These are phyloP conservation scores for Phanerodontia chrysosporium DNA, from an alignment of 768 basidiomycete genomes.

Conservation along the genomic window DNA sequence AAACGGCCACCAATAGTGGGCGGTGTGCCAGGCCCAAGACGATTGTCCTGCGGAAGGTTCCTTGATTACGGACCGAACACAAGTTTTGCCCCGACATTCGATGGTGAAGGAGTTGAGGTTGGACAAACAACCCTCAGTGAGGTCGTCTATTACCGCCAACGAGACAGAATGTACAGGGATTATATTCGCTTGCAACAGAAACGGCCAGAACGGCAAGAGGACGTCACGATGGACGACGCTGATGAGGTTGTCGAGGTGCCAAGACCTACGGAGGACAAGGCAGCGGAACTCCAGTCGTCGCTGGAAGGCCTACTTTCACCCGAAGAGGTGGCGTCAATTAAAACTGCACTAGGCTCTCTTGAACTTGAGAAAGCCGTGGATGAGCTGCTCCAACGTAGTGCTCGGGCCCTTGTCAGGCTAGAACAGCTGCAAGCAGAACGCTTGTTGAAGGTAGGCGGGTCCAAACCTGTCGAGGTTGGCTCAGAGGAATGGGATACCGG, in stretches of 20 bases:
- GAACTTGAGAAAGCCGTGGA: constrained; percentile 68
- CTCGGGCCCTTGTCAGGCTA: constrained; percentile 56
- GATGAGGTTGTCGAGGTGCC: constrained; percentile 15
- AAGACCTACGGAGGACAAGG: not conserved
- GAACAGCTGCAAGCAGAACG: constrained; percentile 63
- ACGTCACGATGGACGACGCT: not conserved
- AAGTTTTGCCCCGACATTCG: constrained; percentile 76
- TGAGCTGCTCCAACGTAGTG: constrained; percentile 63
- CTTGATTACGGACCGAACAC: constrained; percentile 75
- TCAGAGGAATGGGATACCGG: constrained; percentile 85
- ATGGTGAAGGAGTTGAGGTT: constrained; percentile 71
- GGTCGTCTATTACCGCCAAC: constrained; percentile 48
- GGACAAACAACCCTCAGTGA: constrained; percentile 60
- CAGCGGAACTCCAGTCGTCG: constrained; percentile 34
- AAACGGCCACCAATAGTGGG: constrained; percentile 21
- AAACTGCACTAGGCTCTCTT: constrained; percentile 53
- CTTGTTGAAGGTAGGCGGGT: constrained; percentile 40
- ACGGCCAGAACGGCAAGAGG: not conserved
- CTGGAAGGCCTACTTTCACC: constrained; percentile 53
- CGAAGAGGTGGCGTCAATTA: constrained; percentile 54
- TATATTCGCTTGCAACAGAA: not conserved
- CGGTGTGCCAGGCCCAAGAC: constrained; percentile 46
- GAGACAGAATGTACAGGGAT: constrained; percentile 18
- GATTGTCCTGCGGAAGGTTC: constrained; percentile 61
- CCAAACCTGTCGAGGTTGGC: constrained; percentile 49